Evolutionary conservation across 1,284 basidiomycete genomes (phyloP).

Genomic region (Boletus smithii): DNA sequence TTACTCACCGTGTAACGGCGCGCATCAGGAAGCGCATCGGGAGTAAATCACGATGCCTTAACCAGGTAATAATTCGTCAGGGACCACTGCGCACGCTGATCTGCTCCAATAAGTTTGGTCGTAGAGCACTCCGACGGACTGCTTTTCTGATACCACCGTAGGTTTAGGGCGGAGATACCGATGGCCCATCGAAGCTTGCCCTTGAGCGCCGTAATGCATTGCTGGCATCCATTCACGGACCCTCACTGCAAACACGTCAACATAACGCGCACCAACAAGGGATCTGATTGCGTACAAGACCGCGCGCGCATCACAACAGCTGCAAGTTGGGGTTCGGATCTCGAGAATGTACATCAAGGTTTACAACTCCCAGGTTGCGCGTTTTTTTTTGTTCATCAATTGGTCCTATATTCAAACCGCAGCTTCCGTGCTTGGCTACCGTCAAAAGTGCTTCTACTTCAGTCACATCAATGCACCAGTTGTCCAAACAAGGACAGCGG

Average conservation of each 20-base stretch:
- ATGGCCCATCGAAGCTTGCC: slow-evolving; percentile 3
- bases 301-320: slow-evolving; percentile 12
- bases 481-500: slow-evolving; percentile 10
- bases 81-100: slow-evolving; percentile 3
- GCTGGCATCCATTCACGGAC: slow-evolving; percentile 28
- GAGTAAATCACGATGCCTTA: slow-evolving; percentile 20
- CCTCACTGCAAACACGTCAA: slow-evolving; percentile 32
- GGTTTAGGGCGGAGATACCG: slow-evolving; percentile 23
- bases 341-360: slow-evolving; percentile 31
- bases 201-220: slow-evolving; percentile 28
- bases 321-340: slow-evolving; percentile 24
- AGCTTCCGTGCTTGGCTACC: slow-evolving; percentile 11
- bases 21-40: slow-evolving; percentile 21
- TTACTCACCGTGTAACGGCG: slow-evolving; percentile 8
- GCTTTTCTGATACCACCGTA: slow-evolving; percentile 10
- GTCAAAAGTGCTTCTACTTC: slow-evolving; percentile 12
- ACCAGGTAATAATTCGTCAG: slow-evolving; percentile 16
- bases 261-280: slow-evolving; percentile 24
- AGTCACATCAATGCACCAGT: slow-evolving; percentile 10
- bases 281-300: slow-evolving; percentile 30
- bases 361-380: slow-evolving; percentile 10
- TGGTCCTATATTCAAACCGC: slow-evolving; percentile 15
- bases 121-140: background rate
- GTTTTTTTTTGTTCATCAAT: slow-evolving; percentile 7
- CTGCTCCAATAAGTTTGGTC: slow-evolving; percentile 3